Evolutionary conservation across 2,329 filamentous ascomycete species (phyloP).

Genomic region (Xylaria sp.): DNA sequence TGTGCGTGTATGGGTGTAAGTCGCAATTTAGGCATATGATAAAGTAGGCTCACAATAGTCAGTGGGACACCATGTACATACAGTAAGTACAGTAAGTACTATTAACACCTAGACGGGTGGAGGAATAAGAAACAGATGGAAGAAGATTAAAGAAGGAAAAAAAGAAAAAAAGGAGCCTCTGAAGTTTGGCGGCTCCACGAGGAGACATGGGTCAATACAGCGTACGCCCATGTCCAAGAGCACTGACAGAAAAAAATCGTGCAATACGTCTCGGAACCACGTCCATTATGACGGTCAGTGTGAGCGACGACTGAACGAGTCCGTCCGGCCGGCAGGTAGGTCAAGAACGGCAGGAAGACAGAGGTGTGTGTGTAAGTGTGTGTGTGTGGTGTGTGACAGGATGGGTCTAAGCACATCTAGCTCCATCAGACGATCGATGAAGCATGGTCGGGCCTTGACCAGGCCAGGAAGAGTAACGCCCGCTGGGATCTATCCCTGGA

Average conservation of each 20-base stretch:
- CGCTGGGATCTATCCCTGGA: constrained; percentile 26
- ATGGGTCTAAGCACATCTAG: constrained; percentile 28
- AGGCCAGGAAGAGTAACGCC: constrained; percentile 20
- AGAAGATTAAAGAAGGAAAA: constrained; percentile 9
- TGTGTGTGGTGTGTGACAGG: constrained; percentile 25
- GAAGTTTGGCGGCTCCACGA: constrained; percentile 12
- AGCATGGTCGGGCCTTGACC: constrained; percentile 28
- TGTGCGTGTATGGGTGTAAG: constrained; percentile 25
- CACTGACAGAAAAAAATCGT: constrained; percentile 27
- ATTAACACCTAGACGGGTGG: constrained; percentile 18
- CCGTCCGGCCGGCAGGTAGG: constrained; percentile 1
- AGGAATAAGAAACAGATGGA: constrained; percentile 11
- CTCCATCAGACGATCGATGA: constrained; percentile 34
- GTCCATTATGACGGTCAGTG: constrained; percentile 21
- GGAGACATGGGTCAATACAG: constrained; percentile 13
- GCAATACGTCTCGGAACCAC: constrained; percentile 28
- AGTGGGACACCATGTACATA: constrained; percentile 14
- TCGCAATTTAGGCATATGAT: constrained; percentile 33
- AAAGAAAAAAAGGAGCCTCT: constrained; percentile 7
- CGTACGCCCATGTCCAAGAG: constrained; percentile 30
- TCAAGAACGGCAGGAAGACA: neutral
- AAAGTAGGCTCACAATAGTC: constrained; percentile 18
- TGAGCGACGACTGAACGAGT: constrained; percentile 16
- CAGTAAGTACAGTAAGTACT: constrained; percentile 8
- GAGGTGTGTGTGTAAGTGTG: neutral